phyloP scores from a whole-genome alignment of 805 yeast species.

The Candida lessepsii region DNA sequence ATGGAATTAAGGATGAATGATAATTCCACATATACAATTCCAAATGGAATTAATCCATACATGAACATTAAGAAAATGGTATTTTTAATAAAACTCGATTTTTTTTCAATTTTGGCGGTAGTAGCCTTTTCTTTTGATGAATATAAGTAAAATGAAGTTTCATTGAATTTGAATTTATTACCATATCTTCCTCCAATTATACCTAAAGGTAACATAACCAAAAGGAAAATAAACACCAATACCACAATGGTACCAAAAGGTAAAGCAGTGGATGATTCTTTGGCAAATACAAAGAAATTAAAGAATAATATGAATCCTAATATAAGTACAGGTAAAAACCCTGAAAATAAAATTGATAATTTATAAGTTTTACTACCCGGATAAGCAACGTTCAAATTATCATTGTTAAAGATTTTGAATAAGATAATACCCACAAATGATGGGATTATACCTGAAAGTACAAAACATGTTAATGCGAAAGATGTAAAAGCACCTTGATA shows the following conservation, averaged over 20 bases:
- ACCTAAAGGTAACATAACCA: slow-evolving; percentile 74
- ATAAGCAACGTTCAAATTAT: slow-evolving; percentile 28
- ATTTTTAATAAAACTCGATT: slow-evolving; percentile 6
- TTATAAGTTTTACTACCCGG: slow-evolving; percentile 12
- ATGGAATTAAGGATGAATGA: slow-evolving; percentile 69
- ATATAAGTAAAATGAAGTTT: slow-evolving; percentile 20
- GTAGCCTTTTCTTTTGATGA: slow-evolving; percentile 4
- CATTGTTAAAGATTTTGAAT: slow-evolving; percentile 52
- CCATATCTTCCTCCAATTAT: slow-evolving; percentile 65
- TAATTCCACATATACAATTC: slow-evolving; percentile 77
- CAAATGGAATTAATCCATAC: slow-evolving; percentile 76
- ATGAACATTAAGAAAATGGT: slow-evolving; percentile 30
- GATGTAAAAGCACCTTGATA: slow-evolving; percentile 63
- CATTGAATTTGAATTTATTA: slow-evolving; percentile 31
- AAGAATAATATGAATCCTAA: slow-evolving; percentile 52
- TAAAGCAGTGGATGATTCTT: slow-evolving; percentile 69
- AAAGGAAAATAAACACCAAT: slow-evolving; percentile 55
- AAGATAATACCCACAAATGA: slow-evolving; percentile 70
- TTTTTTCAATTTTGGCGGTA: neutral
- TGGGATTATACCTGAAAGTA: slow-evolving; percentile 70
- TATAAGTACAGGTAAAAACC: slow-evolving; percentile 45
- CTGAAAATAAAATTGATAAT: slow-evolving; percentile 33
- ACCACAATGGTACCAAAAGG: slow-evolving; percentile 75
- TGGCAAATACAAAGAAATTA: slow-evolving; percentile 73
- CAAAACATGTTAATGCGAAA: slow-evolving; percentile 57